Evolutionary conservation across 805 yeast species (phyloP).

Genomic region (Wickerhamomyces bisporus): DNA sequence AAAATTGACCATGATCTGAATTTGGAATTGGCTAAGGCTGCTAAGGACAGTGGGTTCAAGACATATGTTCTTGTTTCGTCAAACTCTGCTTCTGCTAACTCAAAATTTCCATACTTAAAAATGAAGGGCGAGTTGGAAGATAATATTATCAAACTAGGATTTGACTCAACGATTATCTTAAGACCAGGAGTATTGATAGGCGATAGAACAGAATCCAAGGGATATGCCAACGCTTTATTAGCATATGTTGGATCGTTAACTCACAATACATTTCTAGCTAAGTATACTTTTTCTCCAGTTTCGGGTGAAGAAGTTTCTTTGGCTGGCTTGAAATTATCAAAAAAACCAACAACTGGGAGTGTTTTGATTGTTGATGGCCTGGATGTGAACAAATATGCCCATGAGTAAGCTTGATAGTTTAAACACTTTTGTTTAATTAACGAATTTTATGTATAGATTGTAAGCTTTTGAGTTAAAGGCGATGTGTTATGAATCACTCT

Average conservation of each 20-base stretch:
- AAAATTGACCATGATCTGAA: slow-evolving; percentile 74
- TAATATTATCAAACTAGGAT: slow-evolving; percentile 54
- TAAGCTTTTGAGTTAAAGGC: too few species aligned
- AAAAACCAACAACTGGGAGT: slow-evolving; percentile 16
- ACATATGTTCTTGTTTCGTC: slow-evolving; percentile 68
- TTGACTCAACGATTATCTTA: slow-evolving; percentile 67
- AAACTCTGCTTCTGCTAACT: slow-evolving; percentile 52
- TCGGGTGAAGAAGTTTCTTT: slow-evolving; percentile 61
- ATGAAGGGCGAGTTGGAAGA: slow-evolving; percentile 77
- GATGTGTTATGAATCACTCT: too few species aligned
- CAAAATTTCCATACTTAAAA: slow-evolving; percentile 55
- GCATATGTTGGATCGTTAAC: slow-evolving; percentile 24
- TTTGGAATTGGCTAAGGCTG: slow-evolving; percentile 62
- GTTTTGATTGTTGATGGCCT: slow-evolving; percentile 26
- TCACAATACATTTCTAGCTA: slow-evolving; percentile 31
- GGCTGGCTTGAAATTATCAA: slow-evolving; percentile 39
- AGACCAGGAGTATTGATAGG: slow-evolving; percentile 78
- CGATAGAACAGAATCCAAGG: slow-evolving; percentile 41
- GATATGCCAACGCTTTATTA: slow-evolving; percentile 28
- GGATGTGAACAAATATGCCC: slow-evolving; percentile 20
- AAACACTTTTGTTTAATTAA: too few species aligned
- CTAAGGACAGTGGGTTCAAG: slow-evolving; percentile 61
- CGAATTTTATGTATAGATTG: too few species aligned
- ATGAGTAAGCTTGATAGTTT: too few species aligned
- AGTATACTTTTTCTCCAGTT: slow-evolving; percentile 39